Evolutionary conservation across 257 asterid genomes (phyloP).

Genomic region (Solanum ossicruentum): DNA sequence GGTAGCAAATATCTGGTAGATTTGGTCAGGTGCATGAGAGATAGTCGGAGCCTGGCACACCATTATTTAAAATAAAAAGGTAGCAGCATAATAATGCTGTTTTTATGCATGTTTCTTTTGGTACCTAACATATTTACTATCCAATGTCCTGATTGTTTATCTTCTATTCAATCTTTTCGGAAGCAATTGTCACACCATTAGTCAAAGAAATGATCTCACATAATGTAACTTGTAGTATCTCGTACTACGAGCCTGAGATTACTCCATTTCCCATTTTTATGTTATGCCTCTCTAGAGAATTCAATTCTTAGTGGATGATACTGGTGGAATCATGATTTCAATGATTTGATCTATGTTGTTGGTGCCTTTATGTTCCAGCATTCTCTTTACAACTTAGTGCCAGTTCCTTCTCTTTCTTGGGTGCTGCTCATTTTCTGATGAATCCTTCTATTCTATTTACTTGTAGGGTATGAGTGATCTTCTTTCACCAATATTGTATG

Average conservation of each 20-base stretch:
- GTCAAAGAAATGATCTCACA: background rate
- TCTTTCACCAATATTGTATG: slow-evolving; percentile 80
- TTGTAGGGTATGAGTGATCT: slow-evolving; percentile 99
- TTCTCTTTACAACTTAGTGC: background rate
- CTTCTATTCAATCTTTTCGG: background rate
- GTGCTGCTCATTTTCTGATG: background rate
- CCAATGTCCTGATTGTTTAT: background rate
- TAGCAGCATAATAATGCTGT: background rate
- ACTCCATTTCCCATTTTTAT: background rate
- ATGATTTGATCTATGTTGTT: background rate
- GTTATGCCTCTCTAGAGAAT: background rate
- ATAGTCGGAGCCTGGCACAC: background rate
- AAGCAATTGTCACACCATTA: background rate
- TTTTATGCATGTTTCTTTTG: background rate
- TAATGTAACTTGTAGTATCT: background rate
- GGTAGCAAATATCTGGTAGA: background rate
- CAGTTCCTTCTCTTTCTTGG: background rate
- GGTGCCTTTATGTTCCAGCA: background rate
- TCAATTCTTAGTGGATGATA: background rate
- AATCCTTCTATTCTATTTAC: background rate
- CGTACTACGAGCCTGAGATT: background rate
- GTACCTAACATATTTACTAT: background rate
- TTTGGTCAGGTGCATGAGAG: background rate
- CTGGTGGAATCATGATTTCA: background rate
- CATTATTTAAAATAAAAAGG: background rate